These are phyloP conservation scores for Boletellus sp. DNA, from an alignment of 768 basidiomycete species.

Conservation along the genomic window DNA sequence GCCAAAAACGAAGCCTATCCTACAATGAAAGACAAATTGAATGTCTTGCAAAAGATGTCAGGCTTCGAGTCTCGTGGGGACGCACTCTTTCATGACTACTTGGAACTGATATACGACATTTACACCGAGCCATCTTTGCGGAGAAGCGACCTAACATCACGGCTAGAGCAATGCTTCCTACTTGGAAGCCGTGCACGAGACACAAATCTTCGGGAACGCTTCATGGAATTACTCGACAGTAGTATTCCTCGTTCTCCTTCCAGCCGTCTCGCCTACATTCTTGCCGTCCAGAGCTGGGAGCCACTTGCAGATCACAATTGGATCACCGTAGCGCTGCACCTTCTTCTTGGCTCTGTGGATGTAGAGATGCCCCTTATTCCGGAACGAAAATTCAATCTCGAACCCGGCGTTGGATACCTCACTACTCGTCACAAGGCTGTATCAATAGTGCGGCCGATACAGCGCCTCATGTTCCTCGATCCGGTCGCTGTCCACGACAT, in stretches of 20 bases:
- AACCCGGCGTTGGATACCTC: slow-evolving; percentile 32
- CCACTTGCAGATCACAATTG: slow-evolving; percentile 88
- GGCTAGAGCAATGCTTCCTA: slow-evolving; percentile 90
- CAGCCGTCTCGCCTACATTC: slow-evolving; percentile 81
- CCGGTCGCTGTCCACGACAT: slow-evolving; percentile 70
- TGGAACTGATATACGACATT: slow-evolving; percentile 90
- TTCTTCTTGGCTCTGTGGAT: slow-evolving; percentile 76
- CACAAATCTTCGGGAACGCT: slow-evolving; percentile 69
- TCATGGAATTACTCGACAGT: slow-evolving; percentile 85
- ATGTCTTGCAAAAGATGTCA: slow-evolving; percentile 83
- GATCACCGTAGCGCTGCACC: slow-evolving; percentile 87
- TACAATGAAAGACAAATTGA: slow-evolving; percentile 94
- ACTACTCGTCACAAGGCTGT: slow-evolving; percentile 45
- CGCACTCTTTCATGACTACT: slow-evolving; percentile 74
- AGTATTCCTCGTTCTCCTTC: slow-evolving; percentile 82
- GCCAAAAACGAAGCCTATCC: slow-evolving; percentile 82
- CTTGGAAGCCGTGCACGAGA: slow-evolving; percentile 88
- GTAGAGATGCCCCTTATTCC: slow-evolving; percentile 39
- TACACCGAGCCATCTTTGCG: slow-evolving; percentile 84
- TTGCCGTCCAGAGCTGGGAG: slow-evolving; percentile 96
- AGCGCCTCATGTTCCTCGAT: slow-evolving; percentile 81
- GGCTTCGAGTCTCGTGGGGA: slow-evolving; percentile 78
- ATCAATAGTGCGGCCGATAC: slow-evolving; percentile 68
- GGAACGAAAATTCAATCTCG: slow-evolving; percentile 38
- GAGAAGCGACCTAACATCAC: slow-evolving; percentile 89